Evolutionary conservation across 2,329 filamentous ascomycete genomes (phyloP).

Genomic region (Truncatella angustata): DNA sequence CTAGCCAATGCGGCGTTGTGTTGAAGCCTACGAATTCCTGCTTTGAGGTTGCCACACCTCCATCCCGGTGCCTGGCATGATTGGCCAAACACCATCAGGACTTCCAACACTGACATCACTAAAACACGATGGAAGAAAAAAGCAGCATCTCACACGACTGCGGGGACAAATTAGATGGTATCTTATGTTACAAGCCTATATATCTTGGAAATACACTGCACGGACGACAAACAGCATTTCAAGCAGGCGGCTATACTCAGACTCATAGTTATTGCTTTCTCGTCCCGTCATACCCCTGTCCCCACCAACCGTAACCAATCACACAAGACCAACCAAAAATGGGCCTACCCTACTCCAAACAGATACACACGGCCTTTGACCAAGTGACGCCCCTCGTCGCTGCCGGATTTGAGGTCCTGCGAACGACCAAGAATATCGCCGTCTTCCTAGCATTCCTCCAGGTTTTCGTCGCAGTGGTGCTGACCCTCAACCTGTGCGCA

Average conservation of each 20-base stretch:
- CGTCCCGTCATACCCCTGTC: neutral
- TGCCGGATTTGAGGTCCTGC: slow-evolving; percentile 44
- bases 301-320: neutral
- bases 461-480: slow-evolving; percentile 39
- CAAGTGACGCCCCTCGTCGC: slow-evolving; percentile 51
- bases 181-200: too few species aligned
- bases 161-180: too few species aligned
- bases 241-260: too few species aligned
- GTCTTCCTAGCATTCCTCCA: slow-evolving; percentile 46
- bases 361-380: slow-evolving; percentile 50
- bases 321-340: slow-evolving; percentile 24
- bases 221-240: too few species aligned
- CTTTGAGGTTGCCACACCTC: slow-evolving; percentile 2
- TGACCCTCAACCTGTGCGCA: slow-evolving; percentile 32
- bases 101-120: slow-evolving; percentile 1
- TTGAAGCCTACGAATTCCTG: neutral
- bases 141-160: too few species aligned
- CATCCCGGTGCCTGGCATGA: neutral
- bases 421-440: slow-evolving; percentile 48
- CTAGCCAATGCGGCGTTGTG: neutral
- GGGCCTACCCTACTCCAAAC: slow-evolving; percentile 50
- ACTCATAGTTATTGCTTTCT: neutral
- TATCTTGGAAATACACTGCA: too few species aligned
- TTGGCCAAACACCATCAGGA: slow-evolving; percentile 1
- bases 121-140: neutral